Percentiles rank a stretch among this genome's conserved stretches.
These are phyloP conservation scores for Dacryopinax spathularia DNA, from an alignment of 768 basidiomycete species.

Conservation along the genomic window DNA sequence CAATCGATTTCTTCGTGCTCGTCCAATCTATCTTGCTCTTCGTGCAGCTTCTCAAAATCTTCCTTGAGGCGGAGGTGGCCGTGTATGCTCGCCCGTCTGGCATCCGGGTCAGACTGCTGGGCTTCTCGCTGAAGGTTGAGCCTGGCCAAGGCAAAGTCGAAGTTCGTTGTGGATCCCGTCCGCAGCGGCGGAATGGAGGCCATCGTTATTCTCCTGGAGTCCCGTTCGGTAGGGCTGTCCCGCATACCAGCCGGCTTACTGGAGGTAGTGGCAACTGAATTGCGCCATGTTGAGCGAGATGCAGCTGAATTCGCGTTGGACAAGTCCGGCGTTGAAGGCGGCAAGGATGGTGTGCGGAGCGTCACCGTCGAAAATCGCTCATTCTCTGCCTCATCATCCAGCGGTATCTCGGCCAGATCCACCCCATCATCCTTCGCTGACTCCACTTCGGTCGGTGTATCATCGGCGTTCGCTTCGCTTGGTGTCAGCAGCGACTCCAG, in stretches of 20 bases:
- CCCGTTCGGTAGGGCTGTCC: background rate
- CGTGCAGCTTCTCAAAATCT: slow-evolving; percentile 56
- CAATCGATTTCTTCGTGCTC: slow-evolving; percentile 46
- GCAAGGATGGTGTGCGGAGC: background rate
- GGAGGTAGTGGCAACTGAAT: background rate
- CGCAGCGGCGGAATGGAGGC: background rate
- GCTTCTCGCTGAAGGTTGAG: slow-evolving; percentile 34
- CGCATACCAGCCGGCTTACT: background rate
- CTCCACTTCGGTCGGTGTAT: background rate
- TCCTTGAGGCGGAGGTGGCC: slow-evolving; percentile 61
- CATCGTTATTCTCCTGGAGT: background rate
- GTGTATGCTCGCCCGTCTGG: slow-evolving; percentile 39
- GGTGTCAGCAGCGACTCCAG: background rate
- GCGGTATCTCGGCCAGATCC: background rate
- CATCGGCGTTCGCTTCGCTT: background rate
- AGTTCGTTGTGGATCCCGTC: background rate
- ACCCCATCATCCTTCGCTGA: background rate
- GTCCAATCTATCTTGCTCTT: slow-evolving; percentile 27
- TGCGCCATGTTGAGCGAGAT: background rate
- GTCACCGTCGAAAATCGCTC: background rate
- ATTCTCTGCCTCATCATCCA: background rate
- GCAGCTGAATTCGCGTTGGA: background rate
- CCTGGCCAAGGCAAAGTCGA: slow-evolving; percentile 36
- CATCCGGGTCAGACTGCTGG: slow-evolving; percentile 29
- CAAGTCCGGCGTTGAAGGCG: background rate